Percentiles rank a stretch among this genome's conserved stretches.
These are phyloP conservation scores for Chlorella sorokiniana DNA, from an alignment of 139 green algal genomes.

Conservation along the genomic window DNA sequence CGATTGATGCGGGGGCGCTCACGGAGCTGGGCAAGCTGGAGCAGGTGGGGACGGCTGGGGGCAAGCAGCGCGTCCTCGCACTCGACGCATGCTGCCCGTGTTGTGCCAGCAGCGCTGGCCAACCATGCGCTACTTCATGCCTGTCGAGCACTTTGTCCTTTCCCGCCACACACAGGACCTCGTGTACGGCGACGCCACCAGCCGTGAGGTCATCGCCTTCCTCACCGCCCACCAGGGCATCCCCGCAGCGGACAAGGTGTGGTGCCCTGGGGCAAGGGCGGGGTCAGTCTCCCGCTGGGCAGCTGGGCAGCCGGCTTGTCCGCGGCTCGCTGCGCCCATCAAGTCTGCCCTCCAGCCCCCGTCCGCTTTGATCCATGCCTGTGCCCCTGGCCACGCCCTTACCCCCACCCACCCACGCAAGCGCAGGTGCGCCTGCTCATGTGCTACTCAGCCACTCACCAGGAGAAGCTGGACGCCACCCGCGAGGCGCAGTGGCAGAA, in stretches of 20 bases:
- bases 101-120: no score
- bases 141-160: no score
- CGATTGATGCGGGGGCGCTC: slow-evolving; percentile 69
- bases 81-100: no score
- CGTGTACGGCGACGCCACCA: slow-evolving; percentile 91
- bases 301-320: no score
- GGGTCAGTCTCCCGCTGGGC: no score
- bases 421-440: slow-evolving; percentile 87
- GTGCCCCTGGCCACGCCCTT: neutral
- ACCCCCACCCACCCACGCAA: neutral
- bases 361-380: no score
- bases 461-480: slow-evolving; percentile 87
- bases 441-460: slow-evolving; percentile 94
- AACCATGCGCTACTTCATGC: no score
- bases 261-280: neutral
- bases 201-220: slow-evolving; percentile 89
- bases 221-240: slow-evolving; percentile 53
- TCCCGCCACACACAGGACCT: slow-evolving; percentile 93
- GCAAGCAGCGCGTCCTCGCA: neutral
- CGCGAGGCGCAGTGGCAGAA: slow-evolving; percentile 81
- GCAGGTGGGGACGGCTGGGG: neutral
- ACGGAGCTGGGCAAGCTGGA: slow-evolving; percentile 41
- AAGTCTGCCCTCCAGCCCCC: no score
- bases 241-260: slow-evolving; percentile 61
- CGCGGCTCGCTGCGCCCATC: no score